Base-by-base conservation (phyloP, 2,329 filamentous ascomycete species). In the Cyphellophora attinorum region DNA sequence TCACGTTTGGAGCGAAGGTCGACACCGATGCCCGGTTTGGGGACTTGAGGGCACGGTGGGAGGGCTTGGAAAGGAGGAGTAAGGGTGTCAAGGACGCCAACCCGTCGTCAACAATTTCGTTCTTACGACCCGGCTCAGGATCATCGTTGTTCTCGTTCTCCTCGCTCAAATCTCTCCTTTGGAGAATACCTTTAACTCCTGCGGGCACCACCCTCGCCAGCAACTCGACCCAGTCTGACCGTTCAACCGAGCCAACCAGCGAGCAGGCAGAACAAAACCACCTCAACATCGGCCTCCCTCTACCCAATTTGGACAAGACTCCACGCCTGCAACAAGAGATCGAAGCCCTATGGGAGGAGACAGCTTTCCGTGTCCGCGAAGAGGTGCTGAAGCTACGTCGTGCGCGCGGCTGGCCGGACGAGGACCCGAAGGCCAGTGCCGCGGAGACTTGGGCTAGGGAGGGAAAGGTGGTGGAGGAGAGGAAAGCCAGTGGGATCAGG, bases 291-390 rank as follows among this genome's bases (percentile, higher is more conserved):
- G n/a, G n/a, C n/a, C n/a, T n/a, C n/a, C n/a, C n/a, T n/a, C n/a
- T n/a, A n/a, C n/a, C n/a, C n/a, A n/a, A n/a, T n/a, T n/a, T n/a
- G n/a, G n/a, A n/a, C n/a, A n/a, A n/a, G n/a, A n/a, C n/a, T n/a
- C n/a, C n/a, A n/a, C n/a, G 74, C 77, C 8, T n/a, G n/a, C n/a
- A n/a, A n/a, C 59, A 65, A n/a, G 86, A 95, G 59, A 89, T 85
- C 1, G 70, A 81, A 34, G 70, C 77, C 46, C 63, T 93, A 43
- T 69, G 91, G 39, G 76, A 82, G 35, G 85, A 94, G 57, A 85
- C 89, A 31, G 85, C 89, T 2, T 69, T 70, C 55, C 72, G 79
- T 39, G 75, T 96, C 19, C 71, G 91, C 31, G 71, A 81, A 36
- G 81, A 93, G 54, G 80, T 98, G 3, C 60, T 89, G 33, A 84